Evolutionary conservation across 495 filamentous ascomycete genomes (phyloP).

Genomic region (Penicillium diatomitis): DNA sequence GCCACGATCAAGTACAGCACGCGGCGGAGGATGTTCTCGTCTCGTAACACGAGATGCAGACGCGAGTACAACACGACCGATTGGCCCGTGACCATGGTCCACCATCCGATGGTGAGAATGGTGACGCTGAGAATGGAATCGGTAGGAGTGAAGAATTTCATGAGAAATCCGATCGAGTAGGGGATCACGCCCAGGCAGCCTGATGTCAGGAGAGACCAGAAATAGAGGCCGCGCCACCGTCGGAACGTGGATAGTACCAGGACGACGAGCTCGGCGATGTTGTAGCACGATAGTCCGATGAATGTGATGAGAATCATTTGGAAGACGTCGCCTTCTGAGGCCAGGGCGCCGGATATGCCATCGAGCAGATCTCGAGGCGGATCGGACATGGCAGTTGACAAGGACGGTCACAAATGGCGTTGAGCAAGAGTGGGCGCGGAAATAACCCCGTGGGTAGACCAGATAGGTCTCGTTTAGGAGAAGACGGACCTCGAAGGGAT

Average conservation of each 20-base stretch:
- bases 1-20: constrained; percentile 36
- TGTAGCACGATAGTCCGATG: constrained; percentile 42
- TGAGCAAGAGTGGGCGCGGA: too few relatives aligned
- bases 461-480: too few relatives aligned
- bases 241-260: constrained; percentile 44
- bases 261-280: constrained; percentile 39
- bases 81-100: constrained; percentile 46
- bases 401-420: too few relatives aligned
- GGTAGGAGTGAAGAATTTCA: constrained; percentile 39
- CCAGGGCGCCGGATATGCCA: constrained; percentile 31
- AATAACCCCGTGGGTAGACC: too few relatives aligned
- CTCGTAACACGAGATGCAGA: constrained; percentile 40
- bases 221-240: constrained; percentile 44
- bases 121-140: constrained; percentile 31
- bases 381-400: constrained; percentile 9
- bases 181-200: constrained; percentile 36
- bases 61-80: constrained; percentile 44
- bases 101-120: constrained; percentile 43
- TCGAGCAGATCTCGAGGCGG: constrained; percentile 19
- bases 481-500: too few relatives aligned
- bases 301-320: constrained; percentile 35
- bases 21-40: constrained; percentile 31
- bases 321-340: constrained; percentile 13
- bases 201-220: constrained; percentile 42
- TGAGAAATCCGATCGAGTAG: constrained; percentile 43